Evolutionary conservation across 306 rosid genomes (phyloP).

Genomic region (Macrotyloma uniflorum): DNA sequence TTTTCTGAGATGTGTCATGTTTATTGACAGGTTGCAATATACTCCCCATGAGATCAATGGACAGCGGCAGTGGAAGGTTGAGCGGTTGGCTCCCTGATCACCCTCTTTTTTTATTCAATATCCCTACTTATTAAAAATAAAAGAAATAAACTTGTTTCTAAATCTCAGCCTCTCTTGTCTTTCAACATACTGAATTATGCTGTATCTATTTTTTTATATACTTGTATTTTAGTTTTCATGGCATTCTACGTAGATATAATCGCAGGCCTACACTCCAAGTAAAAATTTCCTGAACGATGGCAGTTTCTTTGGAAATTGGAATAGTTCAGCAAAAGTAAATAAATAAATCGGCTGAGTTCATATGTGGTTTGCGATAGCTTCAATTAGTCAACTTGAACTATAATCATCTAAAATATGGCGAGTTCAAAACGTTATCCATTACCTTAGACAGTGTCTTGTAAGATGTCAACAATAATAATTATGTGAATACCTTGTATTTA

Average conservation of each 20-base stretch:
- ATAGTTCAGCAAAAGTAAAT: background rate
- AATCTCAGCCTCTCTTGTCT: background rate
- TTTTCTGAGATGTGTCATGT: slow-evolving; percentile 35
- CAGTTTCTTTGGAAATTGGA: background rate
- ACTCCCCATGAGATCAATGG: slow-evolving; percentile 72
- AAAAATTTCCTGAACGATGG: background rate
- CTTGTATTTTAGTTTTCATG: background rate
- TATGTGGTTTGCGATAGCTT: background rate
- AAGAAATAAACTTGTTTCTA: slow-evolving; percentile 20
- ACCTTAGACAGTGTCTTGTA: background rate
- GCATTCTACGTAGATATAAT: background rate
- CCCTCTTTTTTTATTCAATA: slow-evolving; percentile 15
- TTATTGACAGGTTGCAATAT: slow-evolving; percentile 76
- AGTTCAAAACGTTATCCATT: background rate
- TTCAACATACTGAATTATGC: background rate
- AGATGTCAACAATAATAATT: background rate
- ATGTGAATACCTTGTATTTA: no score
- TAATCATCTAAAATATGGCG: background rate
- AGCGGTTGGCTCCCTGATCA: slow-evolving; percentile 92
- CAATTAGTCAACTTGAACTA: slow-evolving; percentile 1
- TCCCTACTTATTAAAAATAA: slow-evolving; percentile 39
- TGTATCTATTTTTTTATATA: background rate
- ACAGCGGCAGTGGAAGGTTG: slow-evolving; percentile 70
- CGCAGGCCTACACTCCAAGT: background rate
- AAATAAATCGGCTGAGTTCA: background rate